Evolutionary conservation across 495 filamentous ascomycete genomes (phyloP), one percentile per base, ranked within the genome.

Genomic region (Hyphodiscus hymeniophilus): DNA sequence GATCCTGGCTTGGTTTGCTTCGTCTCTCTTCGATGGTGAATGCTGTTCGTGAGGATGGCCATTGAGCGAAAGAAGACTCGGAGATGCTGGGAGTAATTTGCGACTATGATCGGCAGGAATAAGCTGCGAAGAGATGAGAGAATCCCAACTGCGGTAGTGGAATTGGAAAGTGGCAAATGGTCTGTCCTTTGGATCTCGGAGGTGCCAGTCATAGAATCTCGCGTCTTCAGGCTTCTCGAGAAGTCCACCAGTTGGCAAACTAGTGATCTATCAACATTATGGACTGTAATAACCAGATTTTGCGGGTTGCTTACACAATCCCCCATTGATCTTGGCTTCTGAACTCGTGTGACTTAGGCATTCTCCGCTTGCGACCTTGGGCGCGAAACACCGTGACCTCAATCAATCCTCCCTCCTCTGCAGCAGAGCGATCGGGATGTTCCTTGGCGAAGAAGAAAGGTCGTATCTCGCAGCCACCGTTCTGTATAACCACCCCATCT

Each of bases 341-440:
- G 34, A 43, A 73, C 17, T 63, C 46, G 11, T 64, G 50, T 26
- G 72, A 38, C 15, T 51, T 51, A 24, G 63, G 61, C 7, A 67
- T 59, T 26, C 48, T 63, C 49, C 50, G 47, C 26, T 48, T 60
- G 47, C 65, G 63, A 43, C 56, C 63, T 32, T 57, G 62, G 1
- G 72, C 70, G 23, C 74, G 66, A 48, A 71, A 76, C 11, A 65
- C 71, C 28, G 64, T 63, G 7, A 77, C 54, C 50, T 76, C 71
- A 32, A 77, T 73, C 5, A 75, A 45, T 17, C 74, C 74, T 24
- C 74, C 74, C 46, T 75, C 70, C 31, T 68, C 65, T 22, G 70
- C 69, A 11, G 60, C 48, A n/a, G 63, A 61, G 35, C 56, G 55
- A 1, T 18, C 21, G 13, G 41, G 15, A 2, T 47, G 28, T 26